Base-by-base conservation (phyloP, 768 basidiomycete genomes). In the Suillus occidentalis region DNA sequence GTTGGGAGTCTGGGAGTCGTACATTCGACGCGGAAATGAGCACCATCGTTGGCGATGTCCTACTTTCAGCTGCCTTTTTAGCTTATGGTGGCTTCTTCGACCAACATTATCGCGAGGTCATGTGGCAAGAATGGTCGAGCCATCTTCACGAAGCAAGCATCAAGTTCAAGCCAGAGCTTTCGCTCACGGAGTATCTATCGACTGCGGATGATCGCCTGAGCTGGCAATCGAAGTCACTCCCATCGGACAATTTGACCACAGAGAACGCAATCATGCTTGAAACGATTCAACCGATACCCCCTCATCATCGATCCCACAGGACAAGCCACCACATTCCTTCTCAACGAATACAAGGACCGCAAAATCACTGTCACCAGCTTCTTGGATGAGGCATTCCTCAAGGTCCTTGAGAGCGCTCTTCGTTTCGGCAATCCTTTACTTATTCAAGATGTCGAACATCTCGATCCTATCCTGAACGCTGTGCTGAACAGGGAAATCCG, bases 221-320 rank as follows among this genome's bases (percentile, higher is more conserved):
- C 70, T 99, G 96, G 97, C 95, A 97, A 77, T 91, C 94, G 37
- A 95, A 95, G 72, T 90, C 94, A 1, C 83, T 99, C n/a, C 97
- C 97, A 1, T 89, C 94, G 6, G 96, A 99, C 77, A 95, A 92
- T 67, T 82, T 99, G 53, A 98, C 95, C 69, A 94, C 93, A 1
- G 97, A 99, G 80, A 99, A 99, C 73, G 97, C 97, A n/a, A 95
- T 99, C 78, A 99, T 99, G 95, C n/a, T 87, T 99, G 73, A 95
- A 97, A 74, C 89, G 95, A 58, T 98, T 95, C 86, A 94, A 94
- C 72, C 92, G 97, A 22, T 99, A 99, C 76, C 97, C 97, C 8
- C 86, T 99, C 60, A 93, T 99, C 64, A 94, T 99, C 71, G 97
- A 99, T 74, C 97, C 97, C 6, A 97, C 97, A 5, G 97, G 96